phyloP scores from a whole-genome alignment of 306 rosid genomes.

The Luffa aegyptiaca region DNA sequence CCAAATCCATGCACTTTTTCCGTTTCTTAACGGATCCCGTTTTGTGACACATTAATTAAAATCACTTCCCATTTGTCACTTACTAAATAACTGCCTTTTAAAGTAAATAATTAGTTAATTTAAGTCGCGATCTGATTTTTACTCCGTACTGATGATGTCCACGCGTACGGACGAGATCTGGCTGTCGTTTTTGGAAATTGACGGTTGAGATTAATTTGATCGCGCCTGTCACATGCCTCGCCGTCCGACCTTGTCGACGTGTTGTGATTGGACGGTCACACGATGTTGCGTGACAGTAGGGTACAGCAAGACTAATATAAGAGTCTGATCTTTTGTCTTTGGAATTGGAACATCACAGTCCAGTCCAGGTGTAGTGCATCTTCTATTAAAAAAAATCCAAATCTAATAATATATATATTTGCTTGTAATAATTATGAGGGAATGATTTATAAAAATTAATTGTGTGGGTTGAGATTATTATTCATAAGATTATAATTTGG shows the following conservation, averaged over 20 bases:
- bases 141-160: background rate
- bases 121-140: background rate
- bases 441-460: no score
- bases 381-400: background rate
- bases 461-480: no score
- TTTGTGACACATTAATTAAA: background rate
- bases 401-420: no score
- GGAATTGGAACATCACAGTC: background rate
- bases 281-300: background rate
- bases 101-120: background rate
- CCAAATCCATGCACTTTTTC: background rate
- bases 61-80: background rate
- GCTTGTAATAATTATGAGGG: no score
- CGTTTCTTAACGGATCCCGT: constrained; percentile 3
- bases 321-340: background rate
- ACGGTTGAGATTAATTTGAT: background rate
- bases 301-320: background rate
- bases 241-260: background rate
- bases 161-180: background rate
- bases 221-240: background rate
- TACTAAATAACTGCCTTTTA: background rate
- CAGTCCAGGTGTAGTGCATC: background rate
- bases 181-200: background rate
- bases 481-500: no score
- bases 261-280: constrained; percentile 2